Base-by-base conservation (phyloP, 176 grass and related monocot species). In the Panicum miliaceum region DNA sequence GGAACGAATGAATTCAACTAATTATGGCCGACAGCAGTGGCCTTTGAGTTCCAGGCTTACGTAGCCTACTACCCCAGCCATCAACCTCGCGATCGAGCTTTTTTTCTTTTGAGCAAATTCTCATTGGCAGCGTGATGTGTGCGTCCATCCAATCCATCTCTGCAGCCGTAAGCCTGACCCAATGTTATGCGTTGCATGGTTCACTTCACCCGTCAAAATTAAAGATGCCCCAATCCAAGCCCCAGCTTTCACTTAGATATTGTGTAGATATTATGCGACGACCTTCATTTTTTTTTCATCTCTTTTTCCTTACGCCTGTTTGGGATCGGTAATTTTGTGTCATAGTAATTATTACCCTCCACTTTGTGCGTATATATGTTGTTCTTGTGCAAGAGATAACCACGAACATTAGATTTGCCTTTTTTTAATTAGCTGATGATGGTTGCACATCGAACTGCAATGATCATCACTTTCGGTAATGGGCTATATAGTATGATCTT, bases 1-100 rank as follows among this genome's bases (percentile, higher is more conserved):
- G 14, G 32, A 45, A 80, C 18, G 8, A 37, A 51, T 42, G 47
- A 53, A 85, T 69, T 69, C 58, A 53, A 57, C 58, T 20, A 81
- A 65, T 81, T 19, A 66, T 81, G 85, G 77, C 85, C 69, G 85
- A 86, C 77, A 86, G 57, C 7, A 81, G 76, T 80, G 67, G 67
- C 72, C 42, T 56, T 52, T 69, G 52, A 70, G 43, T 78, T 78
- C 74, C 57, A 71, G 51, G 66, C 74, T 79, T 73, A 80, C 42
- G 53, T 71, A 50, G 51, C 53, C 53, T 69, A 25, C 74, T 48
- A 72, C 46, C 43, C 23, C 23, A 50, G 47, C 56, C 23, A 64
- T 78, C 64, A 42, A 64, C 84, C 45, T 45, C 7, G 34, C 41
- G 22, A 51, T 15, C 10, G 3, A 72, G 7, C 43, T 50, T 73